phyloP scores from a whole-genome alignment of 176 grass and related monocot species.

The Tuctoria greenei region DNA sequence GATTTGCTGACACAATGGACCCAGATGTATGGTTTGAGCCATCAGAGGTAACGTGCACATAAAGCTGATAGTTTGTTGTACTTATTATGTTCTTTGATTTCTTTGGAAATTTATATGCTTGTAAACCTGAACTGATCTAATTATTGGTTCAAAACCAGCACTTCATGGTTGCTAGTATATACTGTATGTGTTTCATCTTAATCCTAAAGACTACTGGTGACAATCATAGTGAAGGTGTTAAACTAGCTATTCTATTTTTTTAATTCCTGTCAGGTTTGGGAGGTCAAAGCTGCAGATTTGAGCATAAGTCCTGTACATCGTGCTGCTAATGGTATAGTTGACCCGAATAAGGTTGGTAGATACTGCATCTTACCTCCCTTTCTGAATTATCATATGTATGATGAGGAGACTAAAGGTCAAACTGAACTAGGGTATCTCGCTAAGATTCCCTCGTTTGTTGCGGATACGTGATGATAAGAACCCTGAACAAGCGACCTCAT shows the following conservation, averaged over 20 bases:
- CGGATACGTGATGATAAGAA: conserved; percentile 85
- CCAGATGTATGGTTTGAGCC: conserved; percentile 99
- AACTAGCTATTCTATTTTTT: background rate
- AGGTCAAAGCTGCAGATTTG: conserved; percentile 98
- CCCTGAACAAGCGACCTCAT: conserved; percentile 80
- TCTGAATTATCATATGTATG: conserved; percentile 5
- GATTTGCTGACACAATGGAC: conserved; percentile 81
- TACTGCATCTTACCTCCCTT: background rate
- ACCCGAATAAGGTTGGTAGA: conserved; percentile 79
- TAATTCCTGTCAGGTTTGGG: conserved; percentile 72
- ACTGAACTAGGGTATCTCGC: conserved; percentile 83
- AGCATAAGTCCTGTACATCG: conserved; percentile 99
- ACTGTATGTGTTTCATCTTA: background rate
- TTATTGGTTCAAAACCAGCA: background rate
- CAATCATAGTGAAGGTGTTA: background rate
- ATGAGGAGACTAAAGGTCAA: conserved; percentile 27
- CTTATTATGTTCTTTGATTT: conserved; percentile 6
- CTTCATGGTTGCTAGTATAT: conserved; percentile 8
- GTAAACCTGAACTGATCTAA: background rate
- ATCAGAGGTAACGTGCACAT: conserved; percentile 60
- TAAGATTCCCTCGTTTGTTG: conserved; percentile 90
- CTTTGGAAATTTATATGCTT: background rate
- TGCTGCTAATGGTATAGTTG: conserved; percentile 89
- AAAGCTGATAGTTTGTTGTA: background rate
- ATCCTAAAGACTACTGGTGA: background rate